Evolutionary conservation across 1,284 basidiomycete genomes (phyloP), one percentile per base, ranked within the genome.

Genomic region (Trichosporon asahii): DNA sequence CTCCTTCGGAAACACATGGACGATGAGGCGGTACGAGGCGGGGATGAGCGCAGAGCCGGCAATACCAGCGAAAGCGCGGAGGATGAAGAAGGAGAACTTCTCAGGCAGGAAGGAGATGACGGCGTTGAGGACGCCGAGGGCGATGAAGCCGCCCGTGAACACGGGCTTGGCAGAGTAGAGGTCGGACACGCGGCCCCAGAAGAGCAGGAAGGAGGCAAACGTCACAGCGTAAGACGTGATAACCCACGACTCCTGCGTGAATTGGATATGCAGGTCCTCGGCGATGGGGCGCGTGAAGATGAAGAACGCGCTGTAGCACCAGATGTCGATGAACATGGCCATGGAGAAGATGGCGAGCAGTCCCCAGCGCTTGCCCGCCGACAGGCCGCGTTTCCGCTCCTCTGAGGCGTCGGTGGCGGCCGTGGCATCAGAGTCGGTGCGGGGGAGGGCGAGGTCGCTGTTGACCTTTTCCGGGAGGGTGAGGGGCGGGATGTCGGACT

Each of bases 11-110:
- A 83, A 83, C 35, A 79, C 73, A 31, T 75, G 72, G 14, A 77
- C 66, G 65, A 84, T 83, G 46, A 84, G 74, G 66, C 80, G 76
- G 73, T 79, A 82, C 1, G 80, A 75, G n/a, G 80, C 74, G 0
- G 82, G 82, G 29, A 82, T 78, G 44, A 77, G 73, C 0, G 73
- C 69, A 1, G 77, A 71, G 8, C 76, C 79, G 0, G 73, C 73
- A 21, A 82, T 75, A 18, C 80, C 81, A 2, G 73, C 70, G 4
- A 80, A 23, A 0, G 78, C 80, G 21, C 79, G 73, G 37, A 81
- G 68, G 40, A 81, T 66, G 66, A 79, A 78, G 72, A 76, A 79
- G 12, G 74, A 68, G 66, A 74, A 78, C 65, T 79, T 72, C 25
- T 80, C 73, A 5, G 75, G 66, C 2, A 78, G 68, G 73, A 82